phyloP scores from a whole-genome alignment of 371 early-diverging fungal genomes.

The Enterocytospora artemiae region DNA sequence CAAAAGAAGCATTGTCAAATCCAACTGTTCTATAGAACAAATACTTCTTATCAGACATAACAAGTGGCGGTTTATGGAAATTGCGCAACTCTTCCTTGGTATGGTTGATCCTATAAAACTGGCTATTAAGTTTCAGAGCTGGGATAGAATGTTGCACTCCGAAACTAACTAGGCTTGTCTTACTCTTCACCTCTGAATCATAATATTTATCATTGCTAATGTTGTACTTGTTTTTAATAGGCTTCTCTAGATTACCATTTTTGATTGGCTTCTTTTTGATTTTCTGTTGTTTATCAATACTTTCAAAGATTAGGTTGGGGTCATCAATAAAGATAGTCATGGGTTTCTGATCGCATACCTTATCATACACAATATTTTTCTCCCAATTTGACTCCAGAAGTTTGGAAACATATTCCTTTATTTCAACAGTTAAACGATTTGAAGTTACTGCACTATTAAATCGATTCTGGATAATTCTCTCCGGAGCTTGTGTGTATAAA shows the following conservation, averaged over 20 bases:
- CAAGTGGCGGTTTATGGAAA: conserved; percentile 78
- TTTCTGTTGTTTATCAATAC: conserved; percentile 45
- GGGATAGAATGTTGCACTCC: conserved; percentile 78
- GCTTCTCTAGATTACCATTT: conserved; percentile 30
- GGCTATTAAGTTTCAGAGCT: conserved; percentile 72
- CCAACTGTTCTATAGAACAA: not conserved
- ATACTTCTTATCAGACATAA: conserved; percentile 56
- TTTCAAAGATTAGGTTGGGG: conserved; percentile 58
- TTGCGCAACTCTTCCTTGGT: conserved; percentile 73
- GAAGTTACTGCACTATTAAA: conserved; percentile 1
- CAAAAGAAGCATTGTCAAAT: too few relatives aligned
- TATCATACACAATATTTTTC: conserved; percentile 54
- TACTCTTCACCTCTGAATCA: conserved; percentile 63
- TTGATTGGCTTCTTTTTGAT: conserved; percentile 48
- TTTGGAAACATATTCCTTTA: conserved; percentile 48
- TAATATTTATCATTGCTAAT: conserved; percentile 85
- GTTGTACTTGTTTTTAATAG: conserved; percentile 69
- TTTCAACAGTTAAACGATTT: not conserved
- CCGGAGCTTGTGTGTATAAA: too few relatives aligned
- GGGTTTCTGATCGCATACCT: conserved; percentile 11
- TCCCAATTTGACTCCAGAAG: conserved; percentile 56
- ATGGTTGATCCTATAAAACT: conserved; percentile 74
- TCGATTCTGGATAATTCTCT: too few relatives aligned
- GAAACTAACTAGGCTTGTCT: conserved; percentile 70
- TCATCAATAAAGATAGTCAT: conserved; percentile 49